These are phyloP conservation scores for Lepidopterella palustris DNA, from an alignment of 495 filamentous ascomycete genomes.

Conservation along the genomic window DNA sequence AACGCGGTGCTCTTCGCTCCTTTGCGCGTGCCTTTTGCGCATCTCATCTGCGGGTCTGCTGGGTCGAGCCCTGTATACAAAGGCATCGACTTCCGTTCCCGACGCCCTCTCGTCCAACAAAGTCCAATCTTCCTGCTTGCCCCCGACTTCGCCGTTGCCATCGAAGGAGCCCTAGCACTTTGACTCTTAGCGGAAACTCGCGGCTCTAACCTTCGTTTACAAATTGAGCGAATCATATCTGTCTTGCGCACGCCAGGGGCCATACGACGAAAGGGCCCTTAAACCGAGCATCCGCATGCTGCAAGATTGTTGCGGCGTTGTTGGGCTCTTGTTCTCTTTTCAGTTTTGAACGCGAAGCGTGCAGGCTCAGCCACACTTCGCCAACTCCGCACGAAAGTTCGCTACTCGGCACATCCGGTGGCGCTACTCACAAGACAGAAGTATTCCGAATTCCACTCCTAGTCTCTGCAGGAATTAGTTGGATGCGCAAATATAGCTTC, in stretches of 20 bases:
- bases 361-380: conserved; percentile 15
- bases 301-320: conserved; percentile 5
- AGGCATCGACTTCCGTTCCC: conserved; percentile 1
- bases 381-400: conserved; percentile 16
- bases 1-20: neutral
- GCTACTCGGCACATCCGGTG: conserved; percentile 18
- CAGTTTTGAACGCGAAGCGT: conserved; percentile 2
- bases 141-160: neutral
- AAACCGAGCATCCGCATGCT: neutral
- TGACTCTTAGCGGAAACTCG: neutral
- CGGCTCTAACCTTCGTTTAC: neutral
- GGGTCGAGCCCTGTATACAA: conserved; percentile 3
- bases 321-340: conserved; percentile 4
- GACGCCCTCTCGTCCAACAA: neutral
- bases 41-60: neutral
- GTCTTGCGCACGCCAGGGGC: neutral
- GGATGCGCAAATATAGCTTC: conserved; percentile 11
- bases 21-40: neutral
- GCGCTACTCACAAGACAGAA: conserved; percentile 5
- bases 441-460: conserved; percentile 14
- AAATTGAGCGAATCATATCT: neutral
- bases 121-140: neutral
- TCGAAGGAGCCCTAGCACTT: neutral
- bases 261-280: neutral
- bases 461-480: conserved; percentile 13